Base-by-base conservation (phyloP, 2,329 filamentous ascomycete genomes). In the Talaromyces sp. region DNA sequence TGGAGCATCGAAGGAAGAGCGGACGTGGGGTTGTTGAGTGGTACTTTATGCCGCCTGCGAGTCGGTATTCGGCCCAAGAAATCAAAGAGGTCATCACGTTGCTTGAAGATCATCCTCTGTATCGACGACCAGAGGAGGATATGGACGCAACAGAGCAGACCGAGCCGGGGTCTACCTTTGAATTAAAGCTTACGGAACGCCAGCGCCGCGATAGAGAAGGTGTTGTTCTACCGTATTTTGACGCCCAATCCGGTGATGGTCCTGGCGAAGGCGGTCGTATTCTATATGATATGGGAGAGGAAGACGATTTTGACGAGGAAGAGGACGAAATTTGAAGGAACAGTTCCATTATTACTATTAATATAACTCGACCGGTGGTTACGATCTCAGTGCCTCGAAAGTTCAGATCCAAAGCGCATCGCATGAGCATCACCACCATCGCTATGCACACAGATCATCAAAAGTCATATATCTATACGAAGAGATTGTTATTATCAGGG, bases 301-400 rank as follows among this genome's bases (percentile, higher is more conserved):
- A 97, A 76, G 94, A 99, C 73, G 91, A 97, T 71, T 97, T 97
- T 75, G 92, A 96, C 65, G 92, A 96, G 60, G 91, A 96, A 69
- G 91, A 97, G 68, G 92, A 97, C 75, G 92, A 97, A 75, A 91
- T 93, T 64, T 92, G 70, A 74, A 39, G 22, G 22, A 28, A 11
- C 36, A 33, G 46, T 22, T 28, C 22, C n/a, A 50, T 39, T 35
- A 37, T 28, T 45, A 40, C 39, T 59, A 46, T 35, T 53, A 40
- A 55, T 46, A 55, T 31, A 55, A 31, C 36, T 19, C 8, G 6
- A 28, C 41, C 19, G 45, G 45, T 48, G 45, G 25, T 13, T 33
- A 35, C 28, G 17, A 48, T 35, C 4, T 48, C 8, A 25, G 25
- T 28, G 7, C 7, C 7, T 28, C 25, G 25, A 28, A 28, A 28